Evolutionary conservation across 2,329 filamentous ascomycete species (phyloP).

Genomic region (Alternaria sp.): DNA sequence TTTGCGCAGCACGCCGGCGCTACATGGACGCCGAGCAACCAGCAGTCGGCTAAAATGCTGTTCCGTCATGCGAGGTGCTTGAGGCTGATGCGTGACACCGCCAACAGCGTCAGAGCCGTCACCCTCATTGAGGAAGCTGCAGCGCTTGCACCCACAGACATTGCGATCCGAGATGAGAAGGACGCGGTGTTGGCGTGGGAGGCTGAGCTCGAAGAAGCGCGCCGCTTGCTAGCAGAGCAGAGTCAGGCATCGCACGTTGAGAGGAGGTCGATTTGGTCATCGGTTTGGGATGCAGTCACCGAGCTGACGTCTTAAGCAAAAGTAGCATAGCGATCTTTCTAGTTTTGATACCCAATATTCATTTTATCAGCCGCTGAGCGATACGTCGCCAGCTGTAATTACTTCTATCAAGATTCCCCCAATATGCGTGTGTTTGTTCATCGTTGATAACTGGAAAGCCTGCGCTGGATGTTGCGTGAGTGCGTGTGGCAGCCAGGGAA

Average conservation of each 20-base stretch:
- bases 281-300: neutral
- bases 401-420: neutral
- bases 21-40: slow-evolving; percentile 35
- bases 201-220: slow-evolving; percentile 20
- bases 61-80: slow-evolving; percentile 33
- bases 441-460: neutral
- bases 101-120: slow-evolving; percentile 21
- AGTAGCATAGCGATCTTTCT: neutral
- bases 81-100: slow-evolving; percentile 23
- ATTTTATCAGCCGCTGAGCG: neutral
- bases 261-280: neutral
- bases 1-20: slow-evolving; percentile 35
- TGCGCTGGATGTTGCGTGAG: neutral
- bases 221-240: slow-evolving; percentile 7
- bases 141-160: slow-evolving; percentile 27
- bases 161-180: slow-evolving; percentile 31
- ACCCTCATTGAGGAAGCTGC: slow-evolving; percentile 29
- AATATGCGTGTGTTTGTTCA: neutral
- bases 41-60: slow-evolving; percentile 36
- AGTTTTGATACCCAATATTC: slow-evolving; percentile 2
- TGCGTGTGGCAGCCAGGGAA: neutral
- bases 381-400: neutral
- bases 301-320: slow-evolving; percentile 18
- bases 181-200: slow-evolving; percentile 27
- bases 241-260: neutral